Evolutionary conservation across 1,284 basidiomycete genomes (phyloP).

Genomic region (Marasmius sp.): DNA sequence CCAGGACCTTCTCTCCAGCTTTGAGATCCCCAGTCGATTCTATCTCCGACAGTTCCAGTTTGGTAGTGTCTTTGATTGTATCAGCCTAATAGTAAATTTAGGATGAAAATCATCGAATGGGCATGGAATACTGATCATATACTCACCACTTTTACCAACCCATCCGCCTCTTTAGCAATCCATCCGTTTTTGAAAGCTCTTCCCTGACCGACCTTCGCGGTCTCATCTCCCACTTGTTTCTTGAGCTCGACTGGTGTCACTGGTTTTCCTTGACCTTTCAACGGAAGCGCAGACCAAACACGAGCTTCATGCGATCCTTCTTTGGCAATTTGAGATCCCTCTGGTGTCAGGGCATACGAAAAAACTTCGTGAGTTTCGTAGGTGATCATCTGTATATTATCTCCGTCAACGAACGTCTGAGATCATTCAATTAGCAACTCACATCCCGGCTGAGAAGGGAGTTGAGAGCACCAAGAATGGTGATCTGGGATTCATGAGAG

Average conservation of each 20-base stretch:
- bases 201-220: slow-evolving; percentile 88
- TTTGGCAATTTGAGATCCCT: slow-evolving; percentile 78
- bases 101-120: neutral
- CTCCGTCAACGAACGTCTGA: slow-evolving; percentile 8
- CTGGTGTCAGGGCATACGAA: slow-evolving; percentile 73
- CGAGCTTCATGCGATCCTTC: slow-evolving; percentile 93
- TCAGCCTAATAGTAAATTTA: slow-evolving; percentile 40
- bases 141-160: slow-evolving; percentile 84
- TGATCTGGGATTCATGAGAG: slow-evolving; percentile 76
- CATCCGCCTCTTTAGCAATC: slow-evolving; percentile 90
- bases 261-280: slow-evolving; percentile 67
- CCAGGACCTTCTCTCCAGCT: slow-evolving; percentile 77
- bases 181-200: slow-evolving; percentile 97
- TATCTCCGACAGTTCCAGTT: slow-evolving; percentile 76
- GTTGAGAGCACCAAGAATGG: slow-evolving; percentile 86
- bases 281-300: slow-evolving; percentile 84
- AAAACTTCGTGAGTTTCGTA: slow-evolving; percentile 81
- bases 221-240: slow-evolving; percentile 77
- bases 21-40: slow-evolving; percentile 69
- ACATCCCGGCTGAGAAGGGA: slow-evolving; percentile 87
- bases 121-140: neutral
- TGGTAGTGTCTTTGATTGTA: slow-evolving; percentile 74
- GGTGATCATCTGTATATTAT: slow-evolving; percentile 71
- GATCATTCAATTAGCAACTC: slow-evolving; percentile 27
- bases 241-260: slow-evolving; percentile 70